Percentiles rank a stretch among this genome's conserved stretches.
phyloP scores from a whole-genome alignment of 208 protist species.

The Acanthamoeba lugdunensis region DNA sequence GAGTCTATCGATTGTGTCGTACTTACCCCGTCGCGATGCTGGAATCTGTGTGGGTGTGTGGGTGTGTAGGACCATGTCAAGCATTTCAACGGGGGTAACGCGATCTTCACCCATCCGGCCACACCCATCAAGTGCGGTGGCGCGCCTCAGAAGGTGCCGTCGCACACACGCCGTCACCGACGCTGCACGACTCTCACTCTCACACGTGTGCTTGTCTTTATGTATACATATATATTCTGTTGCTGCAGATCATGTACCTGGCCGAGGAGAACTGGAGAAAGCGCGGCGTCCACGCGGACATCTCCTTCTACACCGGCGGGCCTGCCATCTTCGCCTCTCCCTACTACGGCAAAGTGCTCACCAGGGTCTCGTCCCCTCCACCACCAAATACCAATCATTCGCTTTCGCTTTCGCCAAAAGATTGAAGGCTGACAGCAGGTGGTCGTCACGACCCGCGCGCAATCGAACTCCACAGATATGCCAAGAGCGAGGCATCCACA shows the following conservation, averaged over 20 bases:
- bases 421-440: too few species aligned
- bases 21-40: background rate
- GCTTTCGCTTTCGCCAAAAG: background rate
- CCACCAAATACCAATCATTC: background rate
- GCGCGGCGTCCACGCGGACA: constrained; percentile 50
- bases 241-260: constrained; percentile 79
- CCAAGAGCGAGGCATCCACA: constrained; percentile 71
- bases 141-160: constrained; percentile 82
- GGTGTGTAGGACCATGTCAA: constrained; percentile 67
- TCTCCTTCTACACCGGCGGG: constrained; percentile 77
- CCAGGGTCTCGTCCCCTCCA: background rate
- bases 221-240: background rate
- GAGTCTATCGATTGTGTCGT: background rate
- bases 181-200: background rate
- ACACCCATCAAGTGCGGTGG: constrained; percentile 84
- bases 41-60: too few species aligned
- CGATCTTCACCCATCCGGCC: constrained; percentile 82
- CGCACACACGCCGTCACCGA: background rate
- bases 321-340: constrained; percentile 76
- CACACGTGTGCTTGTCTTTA: background rate
- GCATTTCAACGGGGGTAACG: constrained; percentile 73
- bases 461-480: constrained; percentile 67
- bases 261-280: constrained; percentile 77
- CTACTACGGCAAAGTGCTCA: constrained; percentile 37
- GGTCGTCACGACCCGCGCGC: too few species aligned